Evolutionary conservation across 192 early-diverging fungal genomes (phyloP), one percentile per base, ranked within the genome.

Genomic region (Mortierella hygrophila): DNA sequence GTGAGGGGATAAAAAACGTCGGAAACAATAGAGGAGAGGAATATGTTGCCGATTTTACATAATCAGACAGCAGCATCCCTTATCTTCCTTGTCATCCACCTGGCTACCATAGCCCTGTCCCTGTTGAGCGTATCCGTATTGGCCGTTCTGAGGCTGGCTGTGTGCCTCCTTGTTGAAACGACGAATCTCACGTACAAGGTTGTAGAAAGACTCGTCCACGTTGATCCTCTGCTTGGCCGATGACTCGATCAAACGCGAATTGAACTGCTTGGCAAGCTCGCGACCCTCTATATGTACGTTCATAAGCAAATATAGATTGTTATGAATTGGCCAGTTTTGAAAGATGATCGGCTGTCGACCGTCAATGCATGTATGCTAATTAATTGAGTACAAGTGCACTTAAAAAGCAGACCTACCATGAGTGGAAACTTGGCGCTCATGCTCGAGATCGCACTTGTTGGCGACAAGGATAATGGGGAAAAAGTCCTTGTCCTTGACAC

Each of bases 401-500:
- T n/a, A 10, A 10, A 38, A 55, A 55, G 20, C 23, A 55, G 1
- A 55, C 29, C 52, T 76, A 93, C 89, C 92, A 77, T 92, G 90
- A 54, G 86, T 88, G 20, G 94, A 91, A 21, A 99, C 97, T 78
- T 97, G 96, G 76, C 97, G 91, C 74, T 98, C 96, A 41, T 83
- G 83, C 42, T 93, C 93, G 73, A 95, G 88, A 91, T 99, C 97
- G 76, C 96, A 96, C 89, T 99, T 99, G 92, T 98, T 99, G 38
- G 94, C 98, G 35, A 98, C 95, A 16, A 99, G 90, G 68, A 99
- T 94, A 88, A 97, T 94, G n/a, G 96, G 95, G 88, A 95, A 95
- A 81, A 92, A 92, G 79, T 98, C 96, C 77, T 93, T 92, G 88
- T 98, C 98, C 90, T 98, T 99, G n/a, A 99, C 98, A 40, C 97